Percentiles rank a stretch among this genome's conserved stretches.
Evolutionary conservation across 2,329 filamentous ascomycete genomes (phyloP).

Genomic region (Arthrocladium fulminans): DNA sequence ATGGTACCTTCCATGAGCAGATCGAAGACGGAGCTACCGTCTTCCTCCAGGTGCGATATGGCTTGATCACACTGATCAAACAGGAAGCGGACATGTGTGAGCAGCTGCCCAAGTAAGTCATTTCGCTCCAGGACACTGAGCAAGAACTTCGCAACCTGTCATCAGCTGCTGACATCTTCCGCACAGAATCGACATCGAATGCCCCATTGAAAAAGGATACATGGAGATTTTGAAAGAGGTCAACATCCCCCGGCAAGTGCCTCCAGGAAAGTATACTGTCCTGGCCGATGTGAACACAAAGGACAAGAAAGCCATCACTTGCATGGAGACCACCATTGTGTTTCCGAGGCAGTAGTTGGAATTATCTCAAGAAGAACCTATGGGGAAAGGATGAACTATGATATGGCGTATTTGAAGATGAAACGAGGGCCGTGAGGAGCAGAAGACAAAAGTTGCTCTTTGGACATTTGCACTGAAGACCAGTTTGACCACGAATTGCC

Average conservation of each 20-base stretch:
- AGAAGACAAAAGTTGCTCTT: no score
- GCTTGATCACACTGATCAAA: constrained; percentile 79
- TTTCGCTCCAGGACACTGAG: neutral
- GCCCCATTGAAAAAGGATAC: constrained; percentile 74
- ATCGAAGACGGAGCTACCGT: constrained; percentile 75
- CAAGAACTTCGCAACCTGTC: neutral
- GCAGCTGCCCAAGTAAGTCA: constrained; percentile 36
- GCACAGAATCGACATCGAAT: constrained; percentile 65
- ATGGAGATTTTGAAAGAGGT: constrained; percentile 70
- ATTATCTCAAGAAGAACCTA: constrained; percentile 4
- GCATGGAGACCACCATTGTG: constrained; percentile 56
- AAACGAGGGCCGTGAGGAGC: neutral
- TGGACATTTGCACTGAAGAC: no score
- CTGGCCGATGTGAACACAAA: constrained; percentile 72
- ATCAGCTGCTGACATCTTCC: neutral
- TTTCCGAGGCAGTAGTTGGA: constrained; percentile 6
- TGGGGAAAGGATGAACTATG: constrained; percentile 4
- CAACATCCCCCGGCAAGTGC: constrained; percentile 75
- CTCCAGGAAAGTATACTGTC: constrained; percentile 79
- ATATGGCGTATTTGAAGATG: neutral
- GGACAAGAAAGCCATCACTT: constrained; percentile 70
- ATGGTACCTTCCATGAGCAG: constrained; percentile 61
- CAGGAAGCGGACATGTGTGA: constrained; percentile 79
- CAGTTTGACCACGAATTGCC: no score
- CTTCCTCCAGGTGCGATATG: constrained; percentile 81